These are phyloP conservation scores for Biscogniauxia marginata DNA, from an alignment of 2,329 filamentous ascomycete genomes.

Conservation along the genomic window DNA sequence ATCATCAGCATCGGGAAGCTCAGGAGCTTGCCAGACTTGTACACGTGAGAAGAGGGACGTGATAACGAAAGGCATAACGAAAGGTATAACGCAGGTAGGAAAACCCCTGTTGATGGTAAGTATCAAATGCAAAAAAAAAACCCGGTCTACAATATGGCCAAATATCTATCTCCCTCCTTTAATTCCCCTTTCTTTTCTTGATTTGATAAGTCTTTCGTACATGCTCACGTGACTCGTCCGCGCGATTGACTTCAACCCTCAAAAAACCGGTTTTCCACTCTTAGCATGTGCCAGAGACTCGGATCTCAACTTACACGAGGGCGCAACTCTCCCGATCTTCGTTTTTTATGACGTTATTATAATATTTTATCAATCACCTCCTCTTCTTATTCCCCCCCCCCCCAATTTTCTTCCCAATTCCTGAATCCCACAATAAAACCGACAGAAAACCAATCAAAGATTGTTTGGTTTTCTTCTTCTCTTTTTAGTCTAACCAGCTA, in stretches of 20 bases:
- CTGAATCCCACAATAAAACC: neutral
- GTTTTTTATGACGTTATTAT: neutral
- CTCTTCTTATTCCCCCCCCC: neutral
- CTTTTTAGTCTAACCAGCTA: too few species aligned
- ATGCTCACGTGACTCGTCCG: constrained; percentile 27
- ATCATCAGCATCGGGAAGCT: neutral
- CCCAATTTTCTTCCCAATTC: neutral
- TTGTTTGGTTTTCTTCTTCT: too few species aligned
- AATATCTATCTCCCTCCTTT: neutral
- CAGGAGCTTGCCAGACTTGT: neutral
- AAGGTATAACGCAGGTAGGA: neutral
- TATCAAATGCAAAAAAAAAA: neutral
- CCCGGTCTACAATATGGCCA: neutral
- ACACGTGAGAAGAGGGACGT: neutral
- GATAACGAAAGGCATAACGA: neutral
- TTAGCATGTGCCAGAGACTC: neutral
- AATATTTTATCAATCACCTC: neutral
- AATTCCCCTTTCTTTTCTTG: neutral
- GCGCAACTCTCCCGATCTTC: neutral
- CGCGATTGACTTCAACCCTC: constrained; percentile 14
- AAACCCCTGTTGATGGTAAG: neutral
- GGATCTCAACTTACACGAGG: constrained; percentile 18
- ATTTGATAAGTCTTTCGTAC: too few species aligned
- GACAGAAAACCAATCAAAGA: neutral
- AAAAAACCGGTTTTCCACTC: constrained; percentile 28